These are phyloP conservation scores for Petrea volubilis DNA, from an alignment of 257 asterid genomes.

Conservation along the genomic window DNA sequence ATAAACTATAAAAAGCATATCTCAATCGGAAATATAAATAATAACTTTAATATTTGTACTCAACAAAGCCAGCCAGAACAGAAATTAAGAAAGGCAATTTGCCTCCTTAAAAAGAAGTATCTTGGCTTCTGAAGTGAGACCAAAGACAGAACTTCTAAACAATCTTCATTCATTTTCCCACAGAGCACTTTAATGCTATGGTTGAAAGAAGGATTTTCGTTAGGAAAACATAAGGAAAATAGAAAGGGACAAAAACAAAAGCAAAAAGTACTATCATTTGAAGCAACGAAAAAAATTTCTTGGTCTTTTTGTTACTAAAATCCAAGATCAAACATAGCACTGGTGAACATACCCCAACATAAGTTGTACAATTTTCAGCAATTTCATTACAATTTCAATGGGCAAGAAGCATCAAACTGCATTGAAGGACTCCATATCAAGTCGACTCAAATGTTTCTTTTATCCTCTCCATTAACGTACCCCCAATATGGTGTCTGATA, in stretches of 20 bases:
- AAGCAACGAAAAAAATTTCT: no score
- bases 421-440: background rate
- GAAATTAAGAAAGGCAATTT: background rate
- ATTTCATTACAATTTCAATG: conserved; percentile 7
- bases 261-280: no score
- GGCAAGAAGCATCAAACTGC: background rate
- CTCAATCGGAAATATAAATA: background rate
- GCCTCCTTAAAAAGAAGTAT: background rate
- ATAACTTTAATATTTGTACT: background rate
- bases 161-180: background rate
- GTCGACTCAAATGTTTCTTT: background rate
- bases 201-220: no score
- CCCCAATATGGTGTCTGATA: conserved; percentile 73
- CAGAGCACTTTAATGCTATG: background rate
- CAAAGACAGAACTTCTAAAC: background rate
- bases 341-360: background rate
- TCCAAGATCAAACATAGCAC: no score
- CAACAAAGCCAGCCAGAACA: background rate
- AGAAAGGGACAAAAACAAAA: no score
- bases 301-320: no score
- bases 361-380: background rate
- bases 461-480: conserved; percentile 32
- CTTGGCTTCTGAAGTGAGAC: background rate
- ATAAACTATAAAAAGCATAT: background rate
- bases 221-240: no score